Percentiles rank a stretch among this genome's conserved stretches.
phyloP scores from a whole-genome alignment of 306 rosid genomes.

The Abrus precatorius region DNA sequence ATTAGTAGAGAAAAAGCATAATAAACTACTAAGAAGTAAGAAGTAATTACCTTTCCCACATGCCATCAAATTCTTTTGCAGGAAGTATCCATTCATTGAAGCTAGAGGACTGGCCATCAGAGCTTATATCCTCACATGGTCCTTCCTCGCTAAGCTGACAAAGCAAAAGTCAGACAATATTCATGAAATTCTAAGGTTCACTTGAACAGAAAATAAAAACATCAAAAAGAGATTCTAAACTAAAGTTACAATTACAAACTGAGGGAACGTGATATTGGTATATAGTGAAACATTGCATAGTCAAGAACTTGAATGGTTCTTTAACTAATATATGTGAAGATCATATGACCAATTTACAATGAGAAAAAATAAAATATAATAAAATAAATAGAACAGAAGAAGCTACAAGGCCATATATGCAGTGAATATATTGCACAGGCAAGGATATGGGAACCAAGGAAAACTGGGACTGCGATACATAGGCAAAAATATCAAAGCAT shows the following conservation, averaged over 20 bases:
- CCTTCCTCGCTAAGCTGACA: slow-evolving; percentile 95
- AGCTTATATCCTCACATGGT: slow-evolving; percentile 86
- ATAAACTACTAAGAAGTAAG: slow-evolving; percentile 28
- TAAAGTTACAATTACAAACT: not conserved
- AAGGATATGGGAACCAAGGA: slow-evolving; percentile 7
- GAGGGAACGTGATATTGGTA: slow-evolving; percentile 22
- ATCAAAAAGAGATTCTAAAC: slow-evolving; percentile 28
- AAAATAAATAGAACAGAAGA: not conserved
- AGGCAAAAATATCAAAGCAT: slow-evolving; percentile 14
- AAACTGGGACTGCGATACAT: slow-evolving; percentile 18
- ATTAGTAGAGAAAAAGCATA: slow-evolving; percentile 33
- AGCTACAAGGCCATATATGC: not conserved
- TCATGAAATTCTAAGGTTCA: slow-evolving; percentile 19
- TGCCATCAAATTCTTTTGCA: slow-evolving; percentile 95
- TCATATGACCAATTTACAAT: slow-evolving; percentile 24
- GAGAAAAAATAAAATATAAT: not conserved
- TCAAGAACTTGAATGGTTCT: slow-evolving; percentile 15
- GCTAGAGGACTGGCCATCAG: slow-evolving; percentile 87
- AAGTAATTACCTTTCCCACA: slow-evolving; percentile 92
- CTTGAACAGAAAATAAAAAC: slow-evolving; percentile 8
- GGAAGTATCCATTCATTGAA: slow-evolving; percentile 98
- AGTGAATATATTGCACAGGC: slow-evolving; percentile 18
- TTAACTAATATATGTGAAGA: slow-evolving; percentile 3
- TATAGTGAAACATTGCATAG: not conserved
- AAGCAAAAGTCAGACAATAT: slow-evolving; percentile 49